These are phyloP conservation scores for Lasiodiplodia sp. DNA, from an alignment of 2,329 filamentous ascomycete genomes.

Conservation along the genomic window DNA sequence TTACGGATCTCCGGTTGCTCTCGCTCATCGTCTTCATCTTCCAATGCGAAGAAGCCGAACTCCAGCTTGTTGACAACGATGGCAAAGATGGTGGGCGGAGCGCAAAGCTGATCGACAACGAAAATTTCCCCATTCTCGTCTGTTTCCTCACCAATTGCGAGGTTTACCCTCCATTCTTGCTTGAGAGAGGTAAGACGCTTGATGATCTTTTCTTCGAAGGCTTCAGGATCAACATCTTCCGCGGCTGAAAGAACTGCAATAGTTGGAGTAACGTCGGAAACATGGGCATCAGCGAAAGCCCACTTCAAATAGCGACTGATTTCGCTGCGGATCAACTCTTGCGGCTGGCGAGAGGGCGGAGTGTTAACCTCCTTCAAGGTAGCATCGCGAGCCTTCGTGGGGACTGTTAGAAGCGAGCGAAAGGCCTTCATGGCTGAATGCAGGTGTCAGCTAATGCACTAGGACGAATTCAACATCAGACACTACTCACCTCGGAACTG, in stretches of 20 bases:
- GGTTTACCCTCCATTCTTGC: conserved; percentile 50
- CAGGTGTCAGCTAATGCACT: conserved; percentile 11
- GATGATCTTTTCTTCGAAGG: conserved; percentile 47
- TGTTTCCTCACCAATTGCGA: conserved; percentile 35
- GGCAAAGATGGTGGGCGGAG: conserved; percentile 48
- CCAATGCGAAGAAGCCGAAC: conserved; percentile 60
- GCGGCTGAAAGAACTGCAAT: conserved; percentile 55
- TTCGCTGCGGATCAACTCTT: conserved; percentile 49
- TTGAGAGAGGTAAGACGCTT: conserved; percentile 54
- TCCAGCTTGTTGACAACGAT: conserved; percentile 62
- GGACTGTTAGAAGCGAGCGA: conserved; percentile 57
- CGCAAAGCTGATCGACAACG: conserved; percentile 49
- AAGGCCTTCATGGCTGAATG: conserved; percentile 60
- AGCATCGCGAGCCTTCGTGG: conserved; percentile 60
- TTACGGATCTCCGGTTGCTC: conserved; percentile 43
- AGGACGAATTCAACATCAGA: conserved; percentile 22
- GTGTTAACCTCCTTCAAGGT: conserved; percentile 44
- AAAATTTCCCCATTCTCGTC: conserved; percentile 30
- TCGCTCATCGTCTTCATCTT: conserved; percentile 52
- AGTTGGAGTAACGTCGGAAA: conserved; percentile 54
- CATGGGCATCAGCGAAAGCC: conserved; percentile 58
- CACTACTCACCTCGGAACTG: conserved; percentile 55
- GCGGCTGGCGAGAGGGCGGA: conserved; percentile 42
- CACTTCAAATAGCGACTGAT: conserved; percentile 61
- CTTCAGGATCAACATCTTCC: conserved; percentile 41